Percentiles rank a stretch among this genome's conserved stretches.
Conservation (phyloP, 108 stramenopile species). For the Epipyxis sp. region DNA sequence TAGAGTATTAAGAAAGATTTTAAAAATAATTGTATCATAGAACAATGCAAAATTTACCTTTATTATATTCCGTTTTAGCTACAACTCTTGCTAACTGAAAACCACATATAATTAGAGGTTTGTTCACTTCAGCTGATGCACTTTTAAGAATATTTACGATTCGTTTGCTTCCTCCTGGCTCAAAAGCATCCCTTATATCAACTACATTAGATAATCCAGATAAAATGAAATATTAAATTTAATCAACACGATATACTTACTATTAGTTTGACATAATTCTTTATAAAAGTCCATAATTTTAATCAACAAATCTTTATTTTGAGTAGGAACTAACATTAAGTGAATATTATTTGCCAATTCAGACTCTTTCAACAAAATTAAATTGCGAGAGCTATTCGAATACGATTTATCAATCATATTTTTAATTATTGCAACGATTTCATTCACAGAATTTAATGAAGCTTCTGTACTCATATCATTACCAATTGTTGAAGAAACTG, state of each 20-base stretch:
- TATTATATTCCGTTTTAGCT: background rate
- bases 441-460: background rate
- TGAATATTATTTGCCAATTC: too few relatives aligned
- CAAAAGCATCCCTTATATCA: slow-evolving; percentile 12
- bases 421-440: slow-evolving; percentile 31
- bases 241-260: too few relatives aligned
- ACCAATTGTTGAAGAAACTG: slow-evolving; percentile 36
- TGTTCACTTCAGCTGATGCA: background rate
- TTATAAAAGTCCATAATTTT: too few relatives aligned
- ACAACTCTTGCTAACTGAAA: background rate
- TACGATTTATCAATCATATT: too few relatives aligned
- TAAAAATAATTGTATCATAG: background rate
- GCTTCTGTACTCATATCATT: slow-evolving; percentile 31
- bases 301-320: too few relatives aligned
- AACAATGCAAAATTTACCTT: background rate
- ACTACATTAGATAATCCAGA: too few relatives aligned
- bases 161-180: background rate
- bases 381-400: too few relatives aligned
- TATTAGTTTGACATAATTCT: too few relatives aligned
- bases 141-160: background rate
- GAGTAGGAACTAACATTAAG: too few relatives aligned
- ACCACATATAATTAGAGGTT: background rate
- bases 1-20: too few relatives aligned
- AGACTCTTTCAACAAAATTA: too few relatives aligned
- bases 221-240: too few relatives aligned